Conservation (phyloP, 2,329 filamentous ascomycete genomes). For the Emergomyces africanus region DNA sequence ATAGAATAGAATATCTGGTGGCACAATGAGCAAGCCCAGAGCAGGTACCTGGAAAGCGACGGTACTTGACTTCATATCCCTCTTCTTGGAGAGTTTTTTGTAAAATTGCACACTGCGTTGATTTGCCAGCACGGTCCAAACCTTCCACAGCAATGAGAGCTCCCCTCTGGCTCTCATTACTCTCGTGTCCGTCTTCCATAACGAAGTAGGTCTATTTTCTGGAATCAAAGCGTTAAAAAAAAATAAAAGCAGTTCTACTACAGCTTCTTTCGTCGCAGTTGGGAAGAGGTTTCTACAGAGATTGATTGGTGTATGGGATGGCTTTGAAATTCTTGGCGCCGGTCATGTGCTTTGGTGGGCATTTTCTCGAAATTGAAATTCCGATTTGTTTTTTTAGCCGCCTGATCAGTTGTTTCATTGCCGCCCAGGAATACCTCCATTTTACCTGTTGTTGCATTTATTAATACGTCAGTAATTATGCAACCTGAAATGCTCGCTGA, state of each 20-base stretch:
- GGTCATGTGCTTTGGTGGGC: neutral
- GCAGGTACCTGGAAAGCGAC: slow-evolving; percentile 58
- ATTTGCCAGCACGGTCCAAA: slow-evolving; percentile 81
- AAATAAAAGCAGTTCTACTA: neutral
- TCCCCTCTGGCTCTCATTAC: slow-evolving; percentile 31
- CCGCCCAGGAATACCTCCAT: neutral
- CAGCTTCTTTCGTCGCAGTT: neutral
- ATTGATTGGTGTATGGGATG: too few species aligned
- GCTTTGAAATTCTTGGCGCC: neutral
- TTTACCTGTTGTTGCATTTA: neutral
- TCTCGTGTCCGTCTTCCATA: neutral
- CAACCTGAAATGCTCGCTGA: slow-evolving; percentile 13
- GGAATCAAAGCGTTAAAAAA: neutral
- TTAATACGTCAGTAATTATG: slow-evolving; percentile 13
- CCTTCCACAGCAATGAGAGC: slow-evolving; percentile 77
- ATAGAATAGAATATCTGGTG: neutral
- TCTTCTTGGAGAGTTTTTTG: slow-evolving; percentile 38
- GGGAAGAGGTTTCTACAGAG: neutral
- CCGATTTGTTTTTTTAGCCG: neutral
- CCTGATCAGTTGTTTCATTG: neutral
- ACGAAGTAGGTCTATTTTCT: neutral
- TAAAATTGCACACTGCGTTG: slow-evolving; percentile 69
- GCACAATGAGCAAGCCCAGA: neutral
- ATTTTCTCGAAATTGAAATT: too few species aligned
- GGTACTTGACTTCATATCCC: slow-evolving; percentile 42